A percentile compares a stretch with the other conserved stretches of the same genome.
Conservation (phyloP, 1,139 yeast species). For the Kodamaea alishanica region DNA sequence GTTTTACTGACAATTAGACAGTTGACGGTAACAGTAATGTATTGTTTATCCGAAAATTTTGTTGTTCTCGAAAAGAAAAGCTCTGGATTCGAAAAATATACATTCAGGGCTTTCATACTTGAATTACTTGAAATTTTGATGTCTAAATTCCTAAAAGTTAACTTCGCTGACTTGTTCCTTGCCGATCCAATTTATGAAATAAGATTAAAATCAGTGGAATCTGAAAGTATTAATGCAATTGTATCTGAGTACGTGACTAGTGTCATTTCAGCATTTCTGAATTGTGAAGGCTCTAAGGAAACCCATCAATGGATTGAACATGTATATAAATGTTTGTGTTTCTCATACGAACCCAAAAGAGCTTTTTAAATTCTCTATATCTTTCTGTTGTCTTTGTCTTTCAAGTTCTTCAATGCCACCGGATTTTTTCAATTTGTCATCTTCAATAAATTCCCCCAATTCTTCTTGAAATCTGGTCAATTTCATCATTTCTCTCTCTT, state of each 20-base stretch:
- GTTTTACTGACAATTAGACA: slow-evolving; percentile 11
- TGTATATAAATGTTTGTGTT: not conserved
- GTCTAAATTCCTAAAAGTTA: slow-evolving; percentile 3
- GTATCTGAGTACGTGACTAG: not conserved
- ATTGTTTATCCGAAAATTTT: slow-evolving; percentile 5
- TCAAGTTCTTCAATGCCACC: slow-evolving; percentile 92
- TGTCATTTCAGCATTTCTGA: not conserved
- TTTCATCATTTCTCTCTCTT: slow-evolving; percentile 58
- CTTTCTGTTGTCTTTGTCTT: slow-evolving; percentile 60
- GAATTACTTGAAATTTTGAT: slow-evolving; percentile 4
- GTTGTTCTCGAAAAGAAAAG: slow-evolving; percentile 1
- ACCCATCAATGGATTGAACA: not conserved
- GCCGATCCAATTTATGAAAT: not conserved
- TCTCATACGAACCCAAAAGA: slow-evolving; percentile 26
- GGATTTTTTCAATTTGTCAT: slow-evolving; percentile 65
- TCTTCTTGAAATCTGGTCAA: slow-evolving; percentile 77
- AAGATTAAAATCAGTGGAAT: too few relatives aligned
- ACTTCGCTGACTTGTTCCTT: not conserved
- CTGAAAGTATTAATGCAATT: not conserved
- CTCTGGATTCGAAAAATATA: slow-evolving; percentile 1
- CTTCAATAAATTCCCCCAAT: slow-evolving; percentile 80
- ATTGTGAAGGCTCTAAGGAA: not conserved
- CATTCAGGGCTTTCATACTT: slow-evolving; percentile 10
- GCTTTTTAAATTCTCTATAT: slow-evolving; percentile 60
- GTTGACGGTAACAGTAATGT: slow-evolving; percentile 9